Percentiles rank a stretch among this genome's conserved stretches.
These are phyloP conservation scores for Nicotiana attenuata DNA, from an alignment of 257 asterid genomes.

Conservation along the genomic window DNA sequence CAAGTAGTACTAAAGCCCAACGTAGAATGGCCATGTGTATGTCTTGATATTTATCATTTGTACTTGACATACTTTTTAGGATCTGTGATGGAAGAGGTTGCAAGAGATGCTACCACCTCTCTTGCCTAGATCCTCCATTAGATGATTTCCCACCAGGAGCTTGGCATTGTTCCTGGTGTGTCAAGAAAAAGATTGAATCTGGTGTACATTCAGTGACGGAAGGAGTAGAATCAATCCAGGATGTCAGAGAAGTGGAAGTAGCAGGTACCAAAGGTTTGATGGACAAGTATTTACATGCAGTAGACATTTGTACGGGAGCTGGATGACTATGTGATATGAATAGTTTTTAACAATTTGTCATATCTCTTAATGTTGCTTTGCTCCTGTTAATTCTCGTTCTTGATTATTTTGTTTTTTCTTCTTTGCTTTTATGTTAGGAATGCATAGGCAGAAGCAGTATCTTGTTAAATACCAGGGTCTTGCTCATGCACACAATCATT, in stretches of 20 bases:
- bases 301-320: not conserved
- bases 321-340: not conserved
- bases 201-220: constrained; percentile 62
- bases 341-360: not conserved
- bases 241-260: constrained; percentile 53
- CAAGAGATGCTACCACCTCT: constrained; percentile 47
- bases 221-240: constrained; percentile 61
- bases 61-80: constrained; percentile 38
- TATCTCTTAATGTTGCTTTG: not conserved
- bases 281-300: not conserved
- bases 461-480: constrained; percentile 68
- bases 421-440: constrained; percentile 37
- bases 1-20: not conserved
- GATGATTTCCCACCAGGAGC: constrained; percentile 40
- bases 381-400: constrained; percentile 3
- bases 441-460: constrained; percentile 58
- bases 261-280: constrained; percentile 49
- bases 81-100: constrained; percentile 54
- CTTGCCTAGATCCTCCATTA: constrained; percentile 49
- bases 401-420: constrained; percentile 15
- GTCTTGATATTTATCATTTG: not conserved
- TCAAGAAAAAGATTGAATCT: constrained; percentile 49
- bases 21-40: not conserved
- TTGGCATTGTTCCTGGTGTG: constrained; percentile 70
- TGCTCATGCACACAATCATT: constrained; percentile 67